Percentiles rank a stretch among this genome's conserved stretches.
These are phyloP conservation scores for Nitzschia sp. DNA, from an alignment of 108 stramenopile genomes.

Conservation along the genomic window DNA sequence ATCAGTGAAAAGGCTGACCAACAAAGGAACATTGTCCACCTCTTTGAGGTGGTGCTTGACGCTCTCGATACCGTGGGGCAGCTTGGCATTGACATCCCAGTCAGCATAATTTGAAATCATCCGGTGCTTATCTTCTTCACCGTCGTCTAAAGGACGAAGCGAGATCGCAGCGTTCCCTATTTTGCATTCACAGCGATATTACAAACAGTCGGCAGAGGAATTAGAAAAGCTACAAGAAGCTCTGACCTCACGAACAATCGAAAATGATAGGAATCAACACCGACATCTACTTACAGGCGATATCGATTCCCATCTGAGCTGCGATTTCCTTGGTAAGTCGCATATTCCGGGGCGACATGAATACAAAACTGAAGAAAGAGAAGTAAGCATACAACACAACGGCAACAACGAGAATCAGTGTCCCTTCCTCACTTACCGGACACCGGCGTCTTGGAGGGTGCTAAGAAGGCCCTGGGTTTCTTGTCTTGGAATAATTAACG, in stretches of 20 bases:
- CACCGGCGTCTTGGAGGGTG: slow-evolving; percentile 84
- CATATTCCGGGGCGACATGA: slow-evolving; percentile 97
- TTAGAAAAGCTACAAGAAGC: no score
- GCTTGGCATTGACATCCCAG: slow-evolving; percentile 95
- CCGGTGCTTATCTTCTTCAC: slow-evolving; percentile 82
- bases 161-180: slow-evolving; percentile 98
- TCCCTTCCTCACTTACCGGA: slow-evolving; percentile 32
- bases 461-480: slow-evolving; percentile 87
- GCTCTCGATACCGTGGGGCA: slow-evolving; percentile 93
- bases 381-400: background rate
- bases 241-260: no score
- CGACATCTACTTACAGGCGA: no score
- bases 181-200: no score
- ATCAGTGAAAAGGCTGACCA: slow-evolving; percentile 96
- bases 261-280: no score
- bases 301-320: slow-evolving; percentile 94
- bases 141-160: slow-evolving; percentile 73
- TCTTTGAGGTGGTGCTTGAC: slow-evolving; percentile 80
- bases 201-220: no score
- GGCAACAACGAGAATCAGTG: background rate
- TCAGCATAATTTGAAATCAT: slow-evolving; percentile 94
- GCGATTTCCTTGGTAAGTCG: slow-evolving; percentile 89
- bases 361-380: slow-evolving; percentile 80
- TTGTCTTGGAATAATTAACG: slow-evolving; percentile 82
- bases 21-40: slow-evolving; percentile 96